Evolutionary conservation across 2,329 filamentous ascomycete species (phyloP).

Genomic region (Dendrostoma leiphaemia): DNA sequence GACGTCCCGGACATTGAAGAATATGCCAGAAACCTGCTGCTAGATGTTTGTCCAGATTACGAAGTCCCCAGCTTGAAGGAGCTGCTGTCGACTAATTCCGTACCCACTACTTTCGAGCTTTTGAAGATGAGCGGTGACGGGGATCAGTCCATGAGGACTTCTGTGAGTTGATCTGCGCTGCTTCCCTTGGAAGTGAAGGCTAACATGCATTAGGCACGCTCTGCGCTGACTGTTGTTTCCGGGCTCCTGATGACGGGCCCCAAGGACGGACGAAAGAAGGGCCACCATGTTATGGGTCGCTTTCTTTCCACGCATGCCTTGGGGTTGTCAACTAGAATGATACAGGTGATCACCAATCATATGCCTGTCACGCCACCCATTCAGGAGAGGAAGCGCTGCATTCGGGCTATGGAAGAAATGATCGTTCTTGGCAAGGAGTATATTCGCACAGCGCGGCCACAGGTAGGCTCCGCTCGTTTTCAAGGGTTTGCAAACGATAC

Average conservation of each 20-base stretch:
- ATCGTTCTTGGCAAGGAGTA: conserved; percentile 72
- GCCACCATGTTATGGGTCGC: conserved; percentile 57
- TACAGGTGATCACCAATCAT: conserved; percentile 72
- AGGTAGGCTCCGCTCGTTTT: conserved; percentile 47
- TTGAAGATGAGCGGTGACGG: conserved; percentile 76
- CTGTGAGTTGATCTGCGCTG: conserved; percentile 47
- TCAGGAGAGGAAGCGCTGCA: conserved; percentile 71
- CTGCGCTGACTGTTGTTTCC: conserved; percentile 46
- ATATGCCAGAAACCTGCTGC: conserved; percentile 66
- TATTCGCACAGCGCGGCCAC: conserved; percentile 77
- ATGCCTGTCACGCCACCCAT: conserved; percentile 50
- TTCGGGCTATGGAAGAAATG: conserved; percentile 86
- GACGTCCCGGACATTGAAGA: conserved; percentile 57
- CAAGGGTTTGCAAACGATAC: conserved; percentile 4
- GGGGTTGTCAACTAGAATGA: conserved; percentile 81
- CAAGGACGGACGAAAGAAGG: conserved; percentile 45
- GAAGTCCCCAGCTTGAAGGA: conserved; percentile 62
- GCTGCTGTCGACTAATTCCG: conserved; percentile 72
- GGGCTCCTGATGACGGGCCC: conserved; percentile 23
- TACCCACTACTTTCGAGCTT: conserved; percentile 75
- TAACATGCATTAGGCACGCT: conserved; percentile 40
- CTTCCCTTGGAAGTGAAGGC: background rate
- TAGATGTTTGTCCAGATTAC: conserved; percentile 69
- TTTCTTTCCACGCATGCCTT: conserved; percentile 85
- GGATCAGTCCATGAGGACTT: conserved; percentile 51